These are phyloP conservation scores for Leptographium radiaticola DNA, from an alignment of 2,329 filamentous ascomycete genomes.

Conservation along the genomic window DNA sequence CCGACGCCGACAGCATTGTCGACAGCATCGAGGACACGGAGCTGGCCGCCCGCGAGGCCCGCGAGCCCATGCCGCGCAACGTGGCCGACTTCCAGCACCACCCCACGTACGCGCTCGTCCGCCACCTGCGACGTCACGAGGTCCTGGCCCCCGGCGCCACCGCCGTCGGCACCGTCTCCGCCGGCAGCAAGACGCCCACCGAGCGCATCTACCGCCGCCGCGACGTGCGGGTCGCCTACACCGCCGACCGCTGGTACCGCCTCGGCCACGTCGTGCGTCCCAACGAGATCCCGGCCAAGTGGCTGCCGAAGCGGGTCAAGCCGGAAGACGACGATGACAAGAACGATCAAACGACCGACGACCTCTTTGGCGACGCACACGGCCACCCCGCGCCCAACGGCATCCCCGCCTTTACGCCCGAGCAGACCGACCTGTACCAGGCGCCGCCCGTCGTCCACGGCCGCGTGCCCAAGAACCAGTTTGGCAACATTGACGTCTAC, in stretches of 20 bases:
- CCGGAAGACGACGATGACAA: constrained; percentile 15
- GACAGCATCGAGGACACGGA: constrained; percentile 78
- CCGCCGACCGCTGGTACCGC: constrained; percentile 82
- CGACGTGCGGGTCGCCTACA: constrained; percentile 68
- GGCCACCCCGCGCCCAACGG: constrained; percentile 22
- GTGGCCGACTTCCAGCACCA: constrained; percentile 81
- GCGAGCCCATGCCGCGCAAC: constrained; percentile 76
- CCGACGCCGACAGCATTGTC: constrained; percentile 70
- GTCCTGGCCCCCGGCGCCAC: constrained; percentile 59
- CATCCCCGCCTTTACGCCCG: constrained; percentile 44
- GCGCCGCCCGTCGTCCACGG: constrained; percentile 66
- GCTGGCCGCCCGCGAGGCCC: constrained; percentile 54
- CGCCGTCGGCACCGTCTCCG: constrained; percentile 64
- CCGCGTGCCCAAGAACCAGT: constrained; percentile 76
- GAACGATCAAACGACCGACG: not conserved
- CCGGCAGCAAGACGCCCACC: constrained; percentile 41
- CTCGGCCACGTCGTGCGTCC: constrained; percentile 66
- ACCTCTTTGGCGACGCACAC: constrained; percentile 20
- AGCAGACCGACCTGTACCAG: constrained; percentile 60
- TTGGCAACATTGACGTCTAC: constrained; percentile 88
- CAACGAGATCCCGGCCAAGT: constrained; percentile 73
- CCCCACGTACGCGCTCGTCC: constrained; percentile 68
- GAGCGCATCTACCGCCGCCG: constrained; percentile 72
- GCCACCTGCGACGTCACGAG: constrained; percentile 74
- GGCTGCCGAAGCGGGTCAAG: constrained; percentile 34